Percentiles rank a stretch among this genome's conserved stretches.
Evolutionary conservation across 257 asterid species (phyloP).

Genomic region (Asclepias syriaca): DNA sequence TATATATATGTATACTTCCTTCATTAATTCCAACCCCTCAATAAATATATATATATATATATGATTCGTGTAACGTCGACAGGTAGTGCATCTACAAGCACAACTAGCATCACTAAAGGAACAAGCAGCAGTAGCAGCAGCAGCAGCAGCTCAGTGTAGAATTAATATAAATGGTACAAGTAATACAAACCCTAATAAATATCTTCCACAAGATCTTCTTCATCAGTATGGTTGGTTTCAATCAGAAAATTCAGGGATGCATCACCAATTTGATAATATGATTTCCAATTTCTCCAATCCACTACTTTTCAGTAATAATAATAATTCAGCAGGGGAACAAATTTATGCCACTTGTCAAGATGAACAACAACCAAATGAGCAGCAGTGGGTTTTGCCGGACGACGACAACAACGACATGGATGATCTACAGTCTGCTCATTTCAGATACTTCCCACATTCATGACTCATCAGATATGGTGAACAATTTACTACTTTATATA

Average conservation of each 20-base stretch:
- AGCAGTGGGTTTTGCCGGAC: slow-evolving; percentile 54
- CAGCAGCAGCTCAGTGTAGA: slow-evolving; percentile 34
- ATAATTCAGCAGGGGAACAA: slow-evolving; percentile 22
- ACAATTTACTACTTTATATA: slow-evolving; percentile 1
- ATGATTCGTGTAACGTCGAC: background rate
- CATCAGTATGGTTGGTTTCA: slow-evolving; percentile 56
- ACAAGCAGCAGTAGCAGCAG: slow-evolving; percentile 48
- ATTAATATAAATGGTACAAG: slow-evolving; percentile 13
- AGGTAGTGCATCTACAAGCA: slow-evolving; percentile 38
- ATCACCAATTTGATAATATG: slow-evolving; percentile 29
- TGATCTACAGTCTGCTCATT: slow-evolving; percentile 65
- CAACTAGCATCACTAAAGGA: slow-evolving; percentile 35
- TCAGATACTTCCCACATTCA: slow-evolving; percentile 46
- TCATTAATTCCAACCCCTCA: too few species aligned
- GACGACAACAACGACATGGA: slow-evolving; percentile 57
- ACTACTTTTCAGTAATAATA: background rate
- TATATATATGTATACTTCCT: too few species aligned
- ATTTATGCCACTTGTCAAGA: slow-evolving; percentile 15
- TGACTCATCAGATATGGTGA: slow-evolving; percentile 14
- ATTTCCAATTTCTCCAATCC: slow-evolving; percentile 1
- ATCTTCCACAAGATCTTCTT: slow-evolving; percentile 36
- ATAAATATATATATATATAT: too few species aligned
- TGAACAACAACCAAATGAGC: slow-evolving; percentile 21
- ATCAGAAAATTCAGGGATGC: slow-evolving; percentile 22
- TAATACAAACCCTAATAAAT: slow-evolving; percentile 43